Evolutionary conservation across 805 yeast genomes (phyloP).

Genomic region (Tetrapisispora namnaoensis): DNA sequence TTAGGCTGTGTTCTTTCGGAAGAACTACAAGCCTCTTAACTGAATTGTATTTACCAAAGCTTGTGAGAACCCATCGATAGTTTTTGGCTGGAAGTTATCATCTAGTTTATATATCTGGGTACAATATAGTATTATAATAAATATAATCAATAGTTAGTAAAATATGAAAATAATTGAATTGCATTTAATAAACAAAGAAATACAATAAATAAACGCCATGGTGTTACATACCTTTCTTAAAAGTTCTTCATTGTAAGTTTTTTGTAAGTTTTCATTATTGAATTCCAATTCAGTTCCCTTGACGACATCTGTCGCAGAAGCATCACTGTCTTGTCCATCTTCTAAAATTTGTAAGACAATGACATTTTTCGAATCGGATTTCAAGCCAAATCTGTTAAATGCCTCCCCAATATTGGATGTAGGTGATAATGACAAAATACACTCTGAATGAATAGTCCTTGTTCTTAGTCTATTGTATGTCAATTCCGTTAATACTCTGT

Average conservation of each 20-base stretch:
- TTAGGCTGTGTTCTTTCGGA: constrained; percentile 68
- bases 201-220: not conserved
- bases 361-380: constrained; percentile 36
- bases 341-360: constrained; percentile 43
- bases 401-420: constrained; percentile 61
- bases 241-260: constrained; percentile 28
- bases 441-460: constrained; percentile 59
- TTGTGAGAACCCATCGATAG: constrained; percentile 29
- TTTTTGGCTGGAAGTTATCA: constrained; percentile 13
- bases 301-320: constrained; percentile 11
- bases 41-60: constrained; percentile 40
- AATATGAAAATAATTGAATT: not conserved
- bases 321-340: constrained; percentile 8
- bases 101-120: constrained; percentile 24
- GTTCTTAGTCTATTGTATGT: constrained; percentile 44
- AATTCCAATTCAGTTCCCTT: constrained; percentile 30
- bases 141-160: not conserved
- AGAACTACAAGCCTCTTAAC: constrained; percentile 41
- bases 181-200: not conserved
- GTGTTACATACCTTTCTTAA: constrained; percentile 26
- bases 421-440: constrained; percentile 60
- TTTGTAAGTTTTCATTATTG: constrained; percentile 25
- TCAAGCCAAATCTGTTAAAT: constrained; percentile 59
- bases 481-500: constrained; percentile 49
- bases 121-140: not conserved